phyloP scores from a whole-genome alignment of 2,329 filamentous ascomycete genomes.

The Fusarium humuli region DNA sequence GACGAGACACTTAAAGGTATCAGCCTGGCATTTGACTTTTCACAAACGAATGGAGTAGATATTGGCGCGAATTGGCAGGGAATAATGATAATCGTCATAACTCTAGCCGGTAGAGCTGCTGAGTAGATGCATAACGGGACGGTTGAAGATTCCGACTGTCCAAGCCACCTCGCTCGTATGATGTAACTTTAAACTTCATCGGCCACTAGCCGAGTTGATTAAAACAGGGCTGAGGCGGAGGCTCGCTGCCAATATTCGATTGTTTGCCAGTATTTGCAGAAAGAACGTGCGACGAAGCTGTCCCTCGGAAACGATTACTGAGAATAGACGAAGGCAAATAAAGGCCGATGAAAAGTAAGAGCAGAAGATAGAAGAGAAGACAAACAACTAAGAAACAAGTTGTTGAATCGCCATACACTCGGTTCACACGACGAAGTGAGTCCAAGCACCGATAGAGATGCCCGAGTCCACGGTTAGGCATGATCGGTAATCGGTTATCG shows the following conservation, averaged over 20 bases:
- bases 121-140: neutral
- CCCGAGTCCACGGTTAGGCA: neutral
- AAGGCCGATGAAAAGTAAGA: neutral
- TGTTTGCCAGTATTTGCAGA: too few species aligned
- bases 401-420: neutral
- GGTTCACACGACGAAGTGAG: neutral
- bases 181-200: neutral
- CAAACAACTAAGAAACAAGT: neutral
- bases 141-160: neutral
- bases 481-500: neutral
- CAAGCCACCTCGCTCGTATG: neutral
- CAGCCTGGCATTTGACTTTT: neutral
- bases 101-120: too few species aligned
- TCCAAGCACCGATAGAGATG: neutral
- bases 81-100: too few species aligned
- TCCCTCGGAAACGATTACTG: too few species aligned
- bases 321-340: neutral
- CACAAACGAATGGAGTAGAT: too few species aligned
- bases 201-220: neutral
- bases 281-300: too few species aligned
- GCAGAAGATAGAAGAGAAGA: neutral
- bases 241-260: too few species aligned
- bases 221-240: neutral
- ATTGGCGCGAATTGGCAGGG: rapidly evolving
- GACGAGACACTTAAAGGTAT: neutral